phyloP scores from a whole-genome alignment of 805 yeast genomes.

The Cyberlindnera lachancei region DNA sequence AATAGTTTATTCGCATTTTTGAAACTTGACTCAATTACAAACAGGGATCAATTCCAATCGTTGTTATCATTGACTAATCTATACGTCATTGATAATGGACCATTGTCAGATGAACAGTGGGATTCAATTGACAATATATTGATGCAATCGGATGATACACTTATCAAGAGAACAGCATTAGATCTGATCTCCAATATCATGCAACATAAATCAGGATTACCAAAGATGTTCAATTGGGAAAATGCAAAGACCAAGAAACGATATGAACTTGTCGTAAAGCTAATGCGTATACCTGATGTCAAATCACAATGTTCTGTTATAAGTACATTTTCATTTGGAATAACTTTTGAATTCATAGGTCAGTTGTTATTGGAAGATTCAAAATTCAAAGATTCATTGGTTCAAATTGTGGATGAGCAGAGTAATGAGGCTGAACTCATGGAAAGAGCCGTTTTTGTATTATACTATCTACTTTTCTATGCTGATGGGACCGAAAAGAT shows the following conservation, averaged over 20 bases:
- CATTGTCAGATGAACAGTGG: slow-evolving; percentile 32
- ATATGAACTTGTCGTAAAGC: slow-evolving; percentile 34
- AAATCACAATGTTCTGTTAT: slow-evolving; percentile 36
- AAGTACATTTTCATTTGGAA: slow-evolving; percentile 29
- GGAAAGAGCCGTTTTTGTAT: slow-evolving; percentile 26
- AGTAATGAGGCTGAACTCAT: slow-evolving; percentile 23
- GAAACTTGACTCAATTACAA: slow-evolving; percentile 17
- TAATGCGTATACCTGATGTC: slow-evolving; percentile 30
- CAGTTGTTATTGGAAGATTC: slow-evolving; percentile 22
- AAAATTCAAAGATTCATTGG: slow-evolving; percentile 20
- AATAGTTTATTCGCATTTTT: slow-evolving; percentile 33
- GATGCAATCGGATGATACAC: slow-evolving; percentile 33
- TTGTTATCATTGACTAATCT: slow-evolving; percentile 59
- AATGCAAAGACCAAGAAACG: slow-evolving; percentile 29
- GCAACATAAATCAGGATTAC: slow-evolving; percentile 31
- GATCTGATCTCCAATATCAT: slow-evolving; percentile 60
- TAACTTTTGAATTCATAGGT: slow-evolving; percentile 29
- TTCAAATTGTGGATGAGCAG: slow-evolving; percentile 22
- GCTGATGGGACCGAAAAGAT: slow-evolving; percentile 16
- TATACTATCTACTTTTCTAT: slow-evolving; percentile 18
- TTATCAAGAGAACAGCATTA: slow-evolving; percentile 51
- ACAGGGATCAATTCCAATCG: slow-evolving; percentile 40
- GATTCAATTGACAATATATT: slow-evolving; percentile 36
- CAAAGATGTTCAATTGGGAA: slow-evolving; percentile 52
- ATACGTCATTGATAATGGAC: slow-evolving; percentile 38